These are phyloP conservation scores for Lipomyces sp. DNA, from an alignment of 805 yeast genomes.

Conservation along the genomic window DNA sequence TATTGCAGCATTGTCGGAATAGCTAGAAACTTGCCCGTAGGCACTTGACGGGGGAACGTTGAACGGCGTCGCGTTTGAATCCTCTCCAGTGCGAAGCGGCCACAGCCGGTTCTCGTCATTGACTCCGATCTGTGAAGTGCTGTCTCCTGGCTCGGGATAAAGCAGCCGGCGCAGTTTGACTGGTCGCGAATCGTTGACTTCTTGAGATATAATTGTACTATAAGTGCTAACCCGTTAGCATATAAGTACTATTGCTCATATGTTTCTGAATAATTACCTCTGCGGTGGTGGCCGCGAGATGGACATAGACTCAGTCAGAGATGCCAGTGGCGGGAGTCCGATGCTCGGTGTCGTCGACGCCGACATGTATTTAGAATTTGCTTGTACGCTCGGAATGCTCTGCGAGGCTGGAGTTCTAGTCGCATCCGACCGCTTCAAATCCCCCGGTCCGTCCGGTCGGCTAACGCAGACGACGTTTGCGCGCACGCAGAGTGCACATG, in stretches of 20 bases:
- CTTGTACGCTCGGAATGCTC: neutral
- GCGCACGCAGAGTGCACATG: slow-evolving; percentile 36
- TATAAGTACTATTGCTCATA: neutral
- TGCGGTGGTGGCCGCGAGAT: slow-evolving; percentile 19
- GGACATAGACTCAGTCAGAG: slow-evolving; percentile 24
- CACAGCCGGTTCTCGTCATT: neutral
- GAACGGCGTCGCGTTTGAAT: neutral
- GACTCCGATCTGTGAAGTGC: neutral
- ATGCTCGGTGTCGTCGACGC: slow-evolving; percentile 5
- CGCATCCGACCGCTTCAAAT: neutral
- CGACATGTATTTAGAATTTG: neutral
- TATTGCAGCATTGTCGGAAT: neutral
- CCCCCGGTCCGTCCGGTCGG: slow-evolving; percentile 22
- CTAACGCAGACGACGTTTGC: slow-evolving; percentile 35
- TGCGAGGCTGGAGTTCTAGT: neutral
- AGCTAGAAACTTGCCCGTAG: neutral
- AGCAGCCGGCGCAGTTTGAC: slow-evolving; percentile 3
- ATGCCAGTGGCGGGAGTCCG: slow-evolving; percentile 22
- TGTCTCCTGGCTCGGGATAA: neutral
- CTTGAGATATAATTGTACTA: neutral
- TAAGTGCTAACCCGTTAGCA: neutral
- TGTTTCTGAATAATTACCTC: neutral
- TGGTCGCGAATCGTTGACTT: neutral
- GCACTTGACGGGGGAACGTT: neutral
- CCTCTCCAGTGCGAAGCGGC: neutral